Conservation (phyloP, 129 eudicot genomes). For the Helianthus tuberosus region DNA sequence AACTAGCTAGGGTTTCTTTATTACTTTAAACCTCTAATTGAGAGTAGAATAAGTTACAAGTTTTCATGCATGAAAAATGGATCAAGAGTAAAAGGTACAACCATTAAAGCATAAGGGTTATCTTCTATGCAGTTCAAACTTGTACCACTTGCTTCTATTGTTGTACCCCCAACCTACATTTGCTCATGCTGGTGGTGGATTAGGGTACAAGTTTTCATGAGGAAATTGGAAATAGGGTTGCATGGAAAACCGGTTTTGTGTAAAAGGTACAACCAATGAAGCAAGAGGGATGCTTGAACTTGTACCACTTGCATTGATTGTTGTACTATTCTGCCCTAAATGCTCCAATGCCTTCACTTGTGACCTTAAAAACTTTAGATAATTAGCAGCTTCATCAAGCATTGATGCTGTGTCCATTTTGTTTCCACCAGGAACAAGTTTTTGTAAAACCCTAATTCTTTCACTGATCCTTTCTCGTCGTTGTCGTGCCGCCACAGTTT, state of each 20-base stretch:
- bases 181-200: constrained; percentile 32
- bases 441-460: constrained; percentile 88
- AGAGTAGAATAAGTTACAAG: constrained; percentile 34
- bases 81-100: constrained; percentile 36
- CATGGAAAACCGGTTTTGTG: constrained; percentile 56
- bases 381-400: constrained; percentile 98
- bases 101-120: constrained; percentile 22
- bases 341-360: constrained; percentile 84
- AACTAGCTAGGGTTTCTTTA: constrained; percentile 34
- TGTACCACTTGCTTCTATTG: constrained; percentile 10
- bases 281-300: constrained; percentile 20
- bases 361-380: constrained; percentile 85
- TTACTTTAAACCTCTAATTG: constrained; percentile 8
- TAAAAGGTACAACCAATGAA: constrained; percentile 43
- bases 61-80: constrained; percentile 53
- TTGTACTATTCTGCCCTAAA: constrained; percentile 48
- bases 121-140: neutral
- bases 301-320: constrained; percentile 33
- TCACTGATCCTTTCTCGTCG: constrained; percentile 91
- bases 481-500: constrained; percentile 94
- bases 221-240: constrained; percentile 42
- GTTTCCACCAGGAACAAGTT: constrained; percentile 89
- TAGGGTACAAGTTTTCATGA: constrained; percentile 46
- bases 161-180: constrained; percentile 32
- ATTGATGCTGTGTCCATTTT: constrained; percentile 98